A percentile compares a stretch with the other conserved stretches of the same genome.
phyloP scores from a whole-genome alignment of 2,329 filamentous ascomycete species.

The Cryoendolithus antarcticus region DNA sequence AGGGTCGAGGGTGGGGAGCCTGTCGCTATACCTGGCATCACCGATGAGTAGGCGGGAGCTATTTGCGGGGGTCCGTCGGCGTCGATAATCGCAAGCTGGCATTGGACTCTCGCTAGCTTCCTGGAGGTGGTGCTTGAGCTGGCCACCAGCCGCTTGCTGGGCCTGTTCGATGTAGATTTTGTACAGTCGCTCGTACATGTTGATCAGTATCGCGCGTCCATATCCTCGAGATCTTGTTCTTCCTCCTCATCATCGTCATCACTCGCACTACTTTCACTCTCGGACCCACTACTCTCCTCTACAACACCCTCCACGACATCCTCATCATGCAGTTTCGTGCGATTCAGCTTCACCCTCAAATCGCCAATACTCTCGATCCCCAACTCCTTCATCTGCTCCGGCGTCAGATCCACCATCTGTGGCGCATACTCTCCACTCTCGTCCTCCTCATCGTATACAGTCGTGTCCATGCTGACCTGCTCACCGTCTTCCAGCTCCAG shows the following conservation, averaged over 20 bases:
- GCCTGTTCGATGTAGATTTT: too few species aligned
- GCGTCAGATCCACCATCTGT: constrained; percentile 42
- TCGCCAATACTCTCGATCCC: constrained; percentile 17
- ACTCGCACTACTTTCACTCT: constrained; percentile 1
- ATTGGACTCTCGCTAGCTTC: too few species aligned
- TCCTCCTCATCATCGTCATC: constrained; percentile 28
- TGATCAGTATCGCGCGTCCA: constrained; percentile 19
- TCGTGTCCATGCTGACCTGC: constrained; percentile 44
- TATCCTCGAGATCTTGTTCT: constrained; percentile 22
- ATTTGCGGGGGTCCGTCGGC: too few species aligned
- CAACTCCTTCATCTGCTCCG: constrained; percentile 29
- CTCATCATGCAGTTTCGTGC: constrained; percentile 6
- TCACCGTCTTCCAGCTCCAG: constrained; percentile 52
- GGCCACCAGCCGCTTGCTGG: too few species aligned
- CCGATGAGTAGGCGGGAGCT: too few species aligned
- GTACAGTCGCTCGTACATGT: too few species aligned
- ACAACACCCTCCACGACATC: constrained; percentile 8
- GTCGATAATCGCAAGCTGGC: too few species aligned
- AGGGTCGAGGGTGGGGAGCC: not conserved
- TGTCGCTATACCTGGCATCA: too few species aligned
- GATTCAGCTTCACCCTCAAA: constrained; percentile 10
- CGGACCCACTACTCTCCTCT: constrained; percentile 2
- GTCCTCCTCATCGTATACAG: constrained; percentile 43
- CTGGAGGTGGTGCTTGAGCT: too few species aligned
- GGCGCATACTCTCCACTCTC: constrained; percentile 55